Base-by-base conservation (phyloP, 495 filamentous ascomycete genomes). In the Delitschia confertaspora region DNA sequence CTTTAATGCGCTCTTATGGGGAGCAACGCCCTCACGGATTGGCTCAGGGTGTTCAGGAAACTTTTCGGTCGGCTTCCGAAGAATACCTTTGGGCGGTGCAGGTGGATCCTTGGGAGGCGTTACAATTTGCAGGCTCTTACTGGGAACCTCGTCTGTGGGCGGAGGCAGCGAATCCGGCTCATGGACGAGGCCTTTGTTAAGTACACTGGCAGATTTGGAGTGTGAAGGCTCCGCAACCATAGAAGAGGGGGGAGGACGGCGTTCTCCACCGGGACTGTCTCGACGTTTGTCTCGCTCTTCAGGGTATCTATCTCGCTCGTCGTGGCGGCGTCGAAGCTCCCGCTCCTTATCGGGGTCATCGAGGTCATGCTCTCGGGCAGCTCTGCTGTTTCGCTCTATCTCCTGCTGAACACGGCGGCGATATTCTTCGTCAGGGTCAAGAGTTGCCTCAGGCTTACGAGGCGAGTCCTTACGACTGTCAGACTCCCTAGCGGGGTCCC, bases 11-110 rank as follows among this genome's bases (percentile, higher is more conserved):
- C 88, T 84, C 62, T 89, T 91, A 57, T 88, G 72, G 11, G 86
- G 86, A 3, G 85, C 83, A 10, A 91, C 86, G n/a, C 86, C 86
- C 57, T 93, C 85, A 19, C 86, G 69, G n/a, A 88, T 74, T 0
- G 81, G 77, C 38, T 80, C 75, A 0, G 75, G 71, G 22, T 93
- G 76, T 52, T 91, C 85, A 0, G 85, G 85, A 61, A 93, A 93
- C 48, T 79, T 80, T 17, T 72, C 68, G 3, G 73, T 77, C 0
- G 85, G 85, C 25, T 72, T 65, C 59, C 85, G 85, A 9, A 93
- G 67, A 29, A 83, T 86, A 5, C 79, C 70, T 58, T 79, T 85
- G n/a, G 79, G 75, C 3, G 49, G 69, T 65, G 57, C 31, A 14
- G 42, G 38, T 20, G 55, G 45, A 3, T 64, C 62, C 25, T 46